Conservation (phyloP, 441 rosid species). For the Populus tomentosa region DNA sequence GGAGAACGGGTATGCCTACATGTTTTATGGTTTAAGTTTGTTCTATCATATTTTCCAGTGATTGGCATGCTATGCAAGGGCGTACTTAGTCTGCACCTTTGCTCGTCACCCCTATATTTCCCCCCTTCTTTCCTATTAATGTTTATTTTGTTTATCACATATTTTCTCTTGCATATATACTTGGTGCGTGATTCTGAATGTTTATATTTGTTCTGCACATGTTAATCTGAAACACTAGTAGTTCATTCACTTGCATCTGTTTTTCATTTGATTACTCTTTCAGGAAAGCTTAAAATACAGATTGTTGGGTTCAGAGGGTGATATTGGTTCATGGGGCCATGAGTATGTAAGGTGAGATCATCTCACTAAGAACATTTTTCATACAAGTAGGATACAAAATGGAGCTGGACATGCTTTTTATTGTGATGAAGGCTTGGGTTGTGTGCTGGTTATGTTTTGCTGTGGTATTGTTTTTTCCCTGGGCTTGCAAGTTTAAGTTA, state of each 20-base stretch:
- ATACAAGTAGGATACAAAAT: neutral
- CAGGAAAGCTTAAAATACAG: slow-evolving; percentile 95
- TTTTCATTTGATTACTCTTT: slow-evolving; percentile 17
- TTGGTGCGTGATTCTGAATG: neutral
- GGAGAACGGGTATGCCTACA: slow-evolving; percentile 74
- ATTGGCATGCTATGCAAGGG: neutral
- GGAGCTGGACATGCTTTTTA: neutral
- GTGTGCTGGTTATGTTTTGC: neutral
- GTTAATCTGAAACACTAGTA: neutral
- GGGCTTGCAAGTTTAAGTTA: neutral
- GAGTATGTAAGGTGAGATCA: slow-evolving; percentile 81
- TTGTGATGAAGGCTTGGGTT: neutral
- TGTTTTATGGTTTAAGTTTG: slow-evolving; percentile 1
- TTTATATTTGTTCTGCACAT: neutral
- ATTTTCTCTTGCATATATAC: neutral
- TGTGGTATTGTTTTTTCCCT: neutral
- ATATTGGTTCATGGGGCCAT: slow-evolving; percentile 98
- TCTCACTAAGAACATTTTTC: neutral
- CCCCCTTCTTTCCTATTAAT: neutral
- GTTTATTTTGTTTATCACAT: neutral
- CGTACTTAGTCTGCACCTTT: neutral
- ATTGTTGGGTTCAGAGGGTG: slow-evolving; percentile 85
- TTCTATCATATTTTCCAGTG: slow-evolving; percentile 5
- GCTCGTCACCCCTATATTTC: neutral
- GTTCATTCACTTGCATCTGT: neutral